Evolutionary conservation across 2,329 filamentous ascomycete genomes (phyloP), one percentile per base, ranked within the genome.

Genomic region (Pseudogymnoascus pannorum): DNA sequence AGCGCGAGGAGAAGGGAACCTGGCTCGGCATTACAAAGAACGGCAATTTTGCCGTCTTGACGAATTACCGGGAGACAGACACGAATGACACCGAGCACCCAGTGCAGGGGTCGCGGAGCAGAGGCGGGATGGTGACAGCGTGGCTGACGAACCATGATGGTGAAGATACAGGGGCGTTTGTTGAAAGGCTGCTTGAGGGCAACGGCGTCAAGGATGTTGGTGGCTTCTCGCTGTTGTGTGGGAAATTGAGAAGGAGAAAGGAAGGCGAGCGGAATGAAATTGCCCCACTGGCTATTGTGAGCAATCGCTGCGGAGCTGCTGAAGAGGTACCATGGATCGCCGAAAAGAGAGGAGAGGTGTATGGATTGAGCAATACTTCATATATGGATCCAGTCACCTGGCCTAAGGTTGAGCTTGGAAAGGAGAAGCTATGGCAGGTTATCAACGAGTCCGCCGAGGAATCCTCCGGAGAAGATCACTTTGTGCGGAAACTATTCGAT

Each of bases 161-260:
- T n/a, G 77, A 82, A 67, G 73, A 74, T 14, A 76, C 82, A 1
- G 71, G 75, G 31, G 72, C 79, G 2, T 84, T 83, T 66, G 81
- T 85, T 14, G 69, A 77, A 60, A 74, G 75, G 8, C 75, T 86
- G 66, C 76, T 86, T 57, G 75, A 78, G 40, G 78, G 78, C 26
- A 70, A 71, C 22, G 77, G 81, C 8, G 79, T 85, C 20, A 81
- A 81, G 67, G 84, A 82, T 58, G 82, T 87, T 14, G 86, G 86
- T 5, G 85, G 86, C 0, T 88, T 88, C 69, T 86, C 83, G 22
- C 79, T 88, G 68, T 76, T 87, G n/a, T 87, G 84, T 64, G 84
- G 83, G 7, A 86, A 84, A 68, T 74, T 88, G 66, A 73, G 72
- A 54, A 77, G 75, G 48, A 26, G 63, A 14, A 62, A 62, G 51